Base-by-base conservation (phyloP, 1,284 basidiomycete genomes). In the Sporisorium scitamineum region DNA sequence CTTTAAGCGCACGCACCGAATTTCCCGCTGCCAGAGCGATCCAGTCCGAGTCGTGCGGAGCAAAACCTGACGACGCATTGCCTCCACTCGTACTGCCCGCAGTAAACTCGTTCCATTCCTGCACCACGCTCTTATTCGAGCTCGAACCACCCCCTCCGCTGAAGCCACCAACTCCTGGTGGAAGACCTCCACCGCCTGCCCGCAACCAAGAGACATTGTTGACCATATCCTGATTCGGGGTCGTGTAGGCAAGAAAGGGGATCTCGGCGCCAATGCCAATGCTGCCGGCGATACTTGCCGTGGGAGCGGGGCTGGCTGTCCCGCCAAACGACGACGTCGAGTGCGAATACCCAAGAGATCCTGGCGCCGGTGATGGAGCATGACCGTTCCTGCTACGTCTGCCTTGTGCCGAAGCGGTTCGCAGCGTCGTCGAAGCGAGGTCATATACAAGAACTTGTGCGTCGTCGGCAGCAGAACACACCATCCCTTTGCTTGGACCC, bases 191-290 rank as follows among this genome's bases (percentile, higher is more conserved):
- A 24, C 68, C 54, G 26, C 61, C 64, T 11, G 76, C 78, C 3
- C 83, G 63, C 11, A 84, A 68, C 84, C 84, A 85, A 5, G 80
- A 69, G 9, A 84, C 82, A 37, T 85, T 85, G 70, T 85, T 85
- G 61, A 85, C 82, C 80, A 82, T 82, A 32, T 82, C 81, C 47
- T 70, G 66, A 24, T 69, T 79, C 18, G 80, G 78, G 2, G 80
- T 79, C 32, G 80, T 82, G 59, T 80, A 83, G 1, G 83, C 82
- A 14, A 85, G 62, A 47, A 84, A 79, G 2, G 84, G 84, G 37
- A 78, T 75, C 55, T 84, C 84, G 3, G 77, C 79, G 24, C 79
- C 78, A 29, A 80, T 79, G 18, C 81, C 78, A 48, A 80, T 71
- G 54, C 65, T 70, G 26, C 70, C 70, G 2, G 70, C 73, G 16